Evolutionary conservation across 2,329 filamentous ascomycete genomes (phyloP), one percentile per base, ranked within the genome.

Genomic region (Penicillium sp.): DNA sequence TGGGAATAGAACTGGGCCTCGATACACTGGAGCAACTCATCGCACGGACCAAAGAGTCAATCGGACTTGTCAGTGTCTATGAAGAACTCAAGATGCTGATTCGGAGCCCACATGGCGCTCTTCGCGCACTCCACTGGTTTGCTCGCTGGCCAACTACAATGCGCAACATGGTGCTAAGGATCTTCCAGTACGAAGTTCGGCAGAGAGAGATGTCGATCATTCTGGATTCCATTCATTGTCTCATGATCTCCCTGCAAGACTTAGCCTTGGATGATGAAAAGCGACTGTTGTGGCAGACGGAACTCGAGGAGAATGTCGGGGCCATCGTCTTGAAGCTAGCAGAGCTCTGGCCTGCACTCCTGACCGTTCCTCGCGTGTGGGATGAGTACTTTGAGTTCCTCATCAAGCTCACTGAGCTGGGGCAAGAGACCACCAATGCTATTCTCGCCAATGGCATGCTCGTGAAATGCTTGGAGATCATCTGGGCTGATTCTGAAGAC

Each of bases 11-110:
- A 38, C 73, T 81, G 54, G 75, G 76, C 10, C 64, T 84, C 53
- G 80, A 83, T 58, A 90, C 94, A 66, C 76, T 96, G 39, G 89
- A 93, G 66, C 90, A 94, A 70, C 82, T 96, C 43, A 84, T 90
- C 12, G 86, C 89, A 48, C 85, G 91, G 58, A 83, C 86, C 4
- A 91, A 90, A 72, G 89, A 92, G 42, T 71, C 85, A 2, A 83
- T 87, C 0, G 84, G 89, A 43, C 87, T 90, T 39, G 80, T 83
- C 1, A 72, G 76, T 8, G 85, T 89, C 54, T 79, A 85, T 53
- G 70, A 72, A 2, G 78, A 86, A 28, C 70, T 90, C 14, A 75
- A 78, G 12, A 78, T 78, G 20, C 79, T 85, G 38, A 82, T 85
- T 11, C 76, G 75, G 17, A 86, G 84, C 61, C 77, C 80, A 22